Evolutionary conservation across 169 alveolate species (phyloP), one percentile per base, ranked within the genome.

Genomic region (Perkinsus olseni): DNA sequence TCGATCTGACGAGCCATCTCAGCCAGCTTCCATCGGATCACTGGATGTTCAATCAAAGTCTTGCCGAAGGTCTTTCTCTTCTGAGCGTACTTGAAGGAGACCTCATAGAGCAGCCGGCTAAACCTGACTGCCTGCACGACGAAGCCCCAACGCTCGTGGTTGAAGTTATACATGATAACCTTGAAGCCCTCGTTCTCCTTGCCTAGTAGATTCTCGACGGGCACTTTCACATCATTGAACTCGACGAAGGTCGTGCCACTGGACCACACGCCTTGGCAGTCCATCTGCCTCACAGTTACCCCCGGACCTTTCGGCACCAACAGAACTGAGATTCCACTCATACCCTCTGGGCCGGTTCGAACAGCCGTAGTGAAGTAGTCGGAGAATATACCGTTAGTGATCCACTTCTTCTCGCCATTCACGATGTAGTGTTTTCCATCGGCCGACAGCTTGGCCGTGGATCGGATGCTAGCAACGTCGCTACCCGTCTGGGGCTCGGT

Each of bases 131-230:
- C 94, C 94, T 94, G 94, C 39, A 93, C 94, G 40, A 92, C 93
- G 74, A 94, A 93, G 93, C 94, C 94, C 94, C 94, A 92, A 38
- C 95, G 93, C 93, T 94, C 95, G 91, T 94, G 95, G 91, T 94
- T 94, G 94, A 94, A 94, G 91, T 94, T 94, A 91, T 93, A 62
- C 82, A 62, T 62, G 82, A 62, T 62, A 62, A 62, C 82, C 82
- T 62, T 62, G 82, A 62, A 62, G 82, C 82, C 82, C 17, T 62
- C 82, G 31, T 62, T 62, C 82, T 62, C 82, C 17, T 62, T 62
- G 31, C 82, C 82, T 24, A 62, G 8, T 24, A 62, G 1, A 62
- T 62, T 62, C 82, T 62, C 82, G 31, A 62, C 82, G 17, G 82
- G 82, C 82, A 62, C 82, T 24, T 62, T 62, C 82, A 62, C 82